Evolutionary conservation across 352 stramenopile genomes (phyloP).

Genomic region (Phytopythium kandeliae): DNA sequence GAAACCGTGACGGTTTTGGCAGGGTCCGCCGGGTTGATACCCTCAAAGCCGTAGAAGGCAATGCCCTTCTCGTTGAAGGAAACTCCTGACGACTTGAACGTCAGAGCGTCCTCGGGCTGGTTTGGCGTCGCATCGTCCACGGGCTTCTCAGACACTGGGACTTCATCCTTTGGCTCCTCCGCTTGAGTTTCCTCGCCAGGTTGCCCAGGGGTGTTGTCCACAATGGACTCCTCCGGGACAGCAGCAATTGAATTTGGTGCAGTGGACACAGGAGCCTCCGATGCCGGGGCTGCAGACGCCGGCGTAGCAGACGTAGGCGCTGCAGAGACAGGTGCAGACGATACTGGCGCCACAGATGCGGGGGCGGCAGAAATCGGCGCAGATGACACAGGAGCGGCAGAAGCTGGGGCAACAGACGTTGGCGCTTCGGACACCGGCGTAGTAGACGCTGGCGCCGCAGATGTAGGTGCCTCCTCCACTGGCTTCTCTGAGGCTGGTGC

Average conservation of each 20-base stretch:
- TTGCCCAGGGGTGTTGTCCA: conserved; percentile 9
- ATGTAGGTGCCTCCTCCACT: not conserved
- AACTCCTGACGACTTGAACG: conserved; percentile 39
- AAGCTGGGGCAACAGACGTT: not conserved
- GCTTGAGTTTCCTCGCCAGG: conserved; percentile 2
- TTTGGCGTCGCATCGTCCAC: conserved; percentile 12
- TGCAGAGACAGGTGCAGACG: not conserved
- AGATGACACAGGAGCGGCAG: conserved; percentile 4
- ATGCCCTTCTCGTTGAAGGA: conserved; percentile 42
- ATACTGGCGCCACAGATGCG: not conserved
- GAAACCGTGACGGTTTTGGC: conserved; percentile 38
- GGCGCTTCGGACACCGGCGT: not conserved
- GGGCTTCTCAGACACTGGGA: conserved; percentile 9
- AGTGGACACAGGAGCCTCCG: not conserved
- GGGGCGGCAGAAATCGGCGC: conserved; percentile 6
- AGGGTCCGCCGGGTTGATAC: conserved; percentile 30
- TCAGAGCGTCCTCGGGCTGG: conserved; percentile 12
- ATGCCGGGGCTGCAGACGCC: not conserved
- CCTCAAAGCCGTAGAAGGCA: conserved; percentile 61
- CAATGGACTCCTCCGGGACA: not conserved
- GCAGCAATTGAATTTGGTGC: conserved; percentile 4
- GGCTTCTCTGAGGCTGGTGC: not conserved
- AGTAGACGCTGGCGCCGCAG: not conserved
- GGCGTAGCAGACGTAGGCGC: not conserved
- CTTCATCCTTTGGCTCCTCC: conserved; percentile 13